Evolutionary conservation across 345 rosid genomes (phyloP).

Genomic region (Salix dunnii): DNA sequence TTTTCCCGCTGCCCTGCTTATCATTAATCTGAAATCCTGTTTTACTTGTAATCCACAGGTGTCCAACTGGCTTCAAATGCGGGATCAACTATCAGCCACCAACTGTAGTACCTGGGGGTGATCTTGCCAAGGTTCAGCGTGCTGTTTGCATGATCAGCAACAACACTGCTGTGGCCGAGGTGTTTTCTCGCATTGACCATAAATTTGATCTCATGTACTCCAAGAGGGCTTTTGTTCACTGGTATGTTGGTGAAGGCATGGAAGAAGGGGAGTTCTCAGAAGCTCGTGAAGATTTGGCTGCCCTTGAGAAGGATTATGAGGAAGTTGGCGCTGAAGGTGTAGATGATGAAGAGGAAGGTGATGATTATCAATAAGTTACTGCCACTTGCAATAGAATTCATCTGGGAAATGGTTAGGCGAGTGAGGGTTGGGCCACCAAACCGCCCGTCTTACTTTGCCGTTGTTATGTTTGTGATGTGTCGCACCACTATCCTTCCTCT

Average conservation of each 20-base stretch:
- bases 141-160: constrained; percentile 44
- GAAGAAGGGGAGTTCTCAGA: constrained; percentile 41
- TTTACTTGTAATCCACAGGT: constrained; percentile 20
- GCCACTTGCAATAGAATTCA: not conserved
- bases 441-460: not conserved
- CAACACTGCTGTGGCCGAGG: constrained; percentile 43
- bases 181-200: constrained; percentile 36
- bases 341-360: constrained; percentile 31
- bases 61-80: constrained; percentile 39
- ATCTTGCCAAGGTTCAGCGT: constrained; percentile 38
- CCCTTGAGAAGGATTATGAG: constrained; percentile 32
- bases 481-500: not conserved
- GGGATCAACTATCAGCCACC: constrained; percentile 41
- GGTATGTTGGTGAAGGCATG: constrained; percentile 44
- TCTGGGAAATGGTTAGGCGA: not conserved
- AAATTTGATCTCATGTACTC: constrained; percentile 40
- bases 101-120: constrained; percentile 35
- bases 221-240: constrained; percentile 39
- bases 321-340: constrained; percentile 36
- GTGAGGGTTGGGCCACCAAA: not conserved
- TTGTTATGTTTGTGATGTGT: constrained; percentile 1
- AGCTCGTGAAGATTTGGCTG: constrained; percentile 38
- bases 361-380: constrained; percentile 12
- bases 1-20: not conserved
- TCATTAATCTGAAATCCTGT: not conserved